Base-by-base conservation (phyloP, 1,284 basidiomycete genomes). In the Malassezia vespertilionis region DNA sequence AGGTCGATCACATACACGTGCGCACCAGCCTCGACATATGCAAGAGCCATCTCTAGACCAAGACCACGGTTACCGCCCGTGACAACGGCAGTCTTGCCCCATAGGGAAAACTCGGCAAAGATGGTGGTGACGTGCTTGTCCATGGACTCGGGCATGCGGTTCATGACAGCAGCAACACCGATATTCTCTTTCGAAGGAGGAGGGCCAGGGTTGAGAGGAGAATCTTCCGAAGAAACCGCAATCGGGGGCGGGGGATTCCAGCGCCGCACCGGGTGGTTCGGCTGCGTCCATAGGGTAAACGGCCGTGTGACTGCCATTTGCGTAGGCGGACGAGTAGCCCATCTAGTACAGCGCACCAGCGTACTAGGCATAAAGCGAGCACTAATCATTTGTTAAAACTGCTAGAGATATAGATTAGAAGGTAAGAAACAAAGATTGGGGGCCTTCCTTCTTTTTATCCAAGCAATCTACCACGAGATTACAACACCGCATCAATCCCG, bases 41-140 rank as follows among this genome's bases (percentile, higher is more conserved):
- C 79, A 46, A 85, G 75, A 23, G 83, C 83, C 78, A 84, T 82
- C 72, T 85, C 83, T 32, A 88, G 77, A 58, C 86, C 85, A 9
- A 88, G 76, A 2, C 85, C 85, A 38, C 85, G 77, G 59, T 83
- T 84, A 2, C 76, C 86, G 50, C 65, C 65, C 5, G 65, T 64
- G n/a, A 68, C 58, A 39, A 87, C 74, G 27, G 78, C 81, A 12
- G 84, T 82, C 20, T 82, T 79, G 58, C 80, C 81, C n/a, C 73
- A 74, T 32, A 87, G 76, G 9, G 79, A 77, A 73, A 88, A 86
- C 62, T 84, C 83, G 49, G 81, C 74, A 62, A 77, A 80, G 57
- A 84, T 76, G 35, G 64, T 65, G 22, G 62, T 67, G 23, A 59
- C 64, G 57, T 67, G 62, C 46, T 59, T 57, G 46, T 65, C 56